phyloP scores from a whole-genome alignment of 2,329 filamentous ascomycete species.

The Colletotrichum tropicicola region DNA sequence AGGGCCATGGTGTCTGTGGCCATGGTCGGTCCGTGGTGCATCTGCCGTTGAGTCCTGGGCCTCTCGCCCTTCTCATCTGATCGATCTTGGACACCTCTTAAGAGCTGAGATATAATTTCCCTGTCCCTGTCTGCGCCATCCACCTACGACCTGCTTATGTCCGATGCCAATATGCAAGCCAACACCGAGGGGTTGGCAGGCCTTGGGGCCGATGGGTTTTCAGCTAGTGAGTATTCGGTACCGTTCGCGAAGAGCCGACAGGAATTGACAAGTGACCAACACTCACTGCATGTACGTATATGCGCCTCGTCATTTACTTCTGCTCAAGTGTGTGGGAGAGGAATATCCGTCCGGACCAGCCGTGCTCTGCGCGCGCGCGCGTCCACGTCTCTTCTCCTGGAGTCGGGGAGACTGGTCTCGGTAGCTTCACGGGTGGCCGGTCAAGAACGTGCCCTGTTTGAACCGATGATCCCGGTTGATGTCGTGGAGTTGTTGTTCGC shows the following conservation, averaged over 20 bases:
- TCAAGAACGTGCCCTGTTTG: neutral
- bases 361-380: no score
- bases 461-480: neutral
- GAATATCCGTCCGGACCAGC: no score
- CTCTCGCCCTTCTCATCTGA: neutral
- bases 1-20: neutral
- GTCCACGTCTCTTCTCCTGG: no score
- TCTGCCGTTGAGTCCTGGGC: neutral
- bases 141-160: neutral
- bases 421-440: constrained; percentile 1
- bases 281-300: neutral
- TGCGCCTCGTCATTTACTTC: constrained; percentile 16
- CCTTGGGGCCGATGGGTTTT: neutral
- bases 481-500: neutral
- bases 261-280: constrained; percentile 24
- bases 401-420: no score
- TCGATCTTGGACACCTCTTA: neutral
- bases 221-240: constrained; percentile 4
- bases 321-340: neutral
- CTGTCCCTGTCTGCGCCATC: neutral
- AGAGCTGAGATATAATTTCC: neutral
- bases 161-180: neutral
- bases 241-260: constrained; percentile 19
- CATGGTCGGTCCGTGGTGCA: neutral
- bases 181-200: constrained; percentile 2